phyloP scores from a whole-genome alignment of 805 yeast genomes.

The Grigorovia yakushimaensis region DNA sequence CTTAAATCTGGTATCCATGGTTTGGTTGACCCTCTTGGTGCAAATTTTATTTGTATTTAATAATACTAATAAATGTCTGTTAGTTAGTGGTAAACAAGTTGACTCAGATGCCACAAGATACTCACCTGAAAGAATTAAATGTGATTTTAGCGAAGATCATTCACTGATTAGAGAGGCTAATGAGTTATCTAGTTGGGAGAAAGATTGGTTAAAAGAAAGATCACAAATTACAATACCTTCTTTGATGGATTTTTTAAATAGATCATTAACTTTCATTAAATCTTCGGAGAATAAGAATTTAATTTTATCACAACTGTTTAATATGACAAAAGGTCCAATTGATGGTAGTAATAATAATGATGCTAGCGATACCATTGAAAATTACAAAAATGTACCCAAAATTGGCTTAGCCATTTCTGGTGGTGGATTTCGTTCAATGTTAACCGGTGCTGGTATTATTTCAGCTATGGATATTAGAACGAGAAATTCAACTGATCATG shows the following conservation, averaged over 20 bases:
- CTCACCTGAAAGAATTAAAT: constrained; percentile 4
- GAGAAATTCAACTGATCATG: constrained; percentile 39
- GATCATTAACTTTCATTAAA: constrained; percentile 24
- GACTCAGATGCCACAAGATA: constrained; percentile 2
- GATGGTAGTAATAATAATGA: background rate
- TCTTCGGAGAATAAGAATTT: background rate
- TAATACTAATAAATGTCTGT: too few relatives aligned
- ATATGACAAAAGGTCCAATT: background rate
- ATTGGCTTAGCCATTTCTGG: constrained; percentile 65
- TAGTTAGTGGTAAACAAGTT: background rate
- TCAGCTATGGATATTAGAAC: constrained; percentile 78
- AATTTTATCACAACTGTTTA: constrained; percentile 7
- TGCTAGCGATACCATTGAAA: constrained; percentile 1
- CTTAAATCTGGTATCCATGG: too few relatives aligned
- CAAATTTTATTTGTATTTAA: background rate
- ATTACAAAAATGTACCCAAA: constrained; percentile 28
- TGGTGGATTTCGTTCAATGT: constrained; percentile 89
- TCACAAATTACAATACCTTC: constrained; percentile 36
- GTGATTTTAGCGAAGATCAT: background rate
- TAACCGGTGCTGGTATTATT: constrained; percentile 75
- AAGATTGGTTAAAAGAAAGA: constrained; percentile 40
- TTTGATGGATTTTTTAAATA: constrained; percentile 36
- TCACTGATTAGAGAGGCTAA: constrained; percentile 9
- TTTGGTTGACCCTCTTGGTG: background rate
- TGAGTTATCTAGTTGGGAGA: constrained; percentile 36